Evolutionary conservation across 176 grass and related monocot species (phyloP), one percentile per base, ranked within the genome.

Genomic region (Cymbopogon citratus): DNA sequence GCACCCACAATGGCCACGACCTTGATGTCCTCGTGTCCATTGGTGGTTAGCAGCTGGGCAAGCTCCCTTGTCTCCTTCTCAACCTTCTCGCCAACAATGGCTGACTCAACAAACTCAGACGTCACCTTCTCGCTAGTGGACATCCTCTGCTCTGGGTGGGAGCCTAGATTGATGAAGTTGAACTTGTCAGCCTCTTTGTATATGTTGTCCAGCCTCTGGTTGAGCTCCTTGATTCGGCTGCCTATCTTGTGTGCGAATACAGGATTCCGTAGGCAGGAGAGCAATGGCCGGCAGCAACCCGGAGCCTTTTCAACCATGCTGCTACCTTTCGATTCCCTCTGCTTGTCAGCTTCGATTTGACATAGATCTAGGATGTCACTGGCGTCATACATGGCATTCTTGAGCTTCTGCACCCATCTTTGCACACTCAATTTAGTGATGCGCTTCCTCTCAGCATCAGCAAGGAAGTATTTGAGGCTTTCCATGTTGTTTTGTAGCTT

Each of bases 301-400:
- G 51, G 6, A 0, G 27, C 10, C 28, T 14, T 43, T 5, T 66
- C 1, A 1, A 2, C 4, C 5, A 0, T 7, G 6, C 5, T 41
- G 12, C n/a, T 3, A 3, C 21, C 21, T 14, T 1, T 25, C 0
- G 41, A 44, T 0, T 16, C 63, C 61, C 7, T 13, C 9, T 18
- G 14, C 23, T 74, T 43, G 18, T 64, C 51, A 2, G 39, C 72
- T 15, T 54, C 19, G 21, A 89, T 31, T 5, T 31, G 38, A 46
- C 62, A 80, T 0, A 71, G 26, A 19, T 85, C 87, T 5, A 89
- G 12, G 26, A 89, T 69, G 18, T 89, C 81, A n/a, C 80, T 76
- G 33, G 81, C 69, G 19, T 89, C 87, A 28, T 89, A 89, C 76
- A 89, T 69, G 43, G 68, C 44, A 7, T 69, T 68, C 9, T 68